Percentiles rank a stretch among this genome's conserved stretches.
phyloP scores from a whole-genome alignment of 306 rosid species.

The Quercus aquifolioides region DNA sequence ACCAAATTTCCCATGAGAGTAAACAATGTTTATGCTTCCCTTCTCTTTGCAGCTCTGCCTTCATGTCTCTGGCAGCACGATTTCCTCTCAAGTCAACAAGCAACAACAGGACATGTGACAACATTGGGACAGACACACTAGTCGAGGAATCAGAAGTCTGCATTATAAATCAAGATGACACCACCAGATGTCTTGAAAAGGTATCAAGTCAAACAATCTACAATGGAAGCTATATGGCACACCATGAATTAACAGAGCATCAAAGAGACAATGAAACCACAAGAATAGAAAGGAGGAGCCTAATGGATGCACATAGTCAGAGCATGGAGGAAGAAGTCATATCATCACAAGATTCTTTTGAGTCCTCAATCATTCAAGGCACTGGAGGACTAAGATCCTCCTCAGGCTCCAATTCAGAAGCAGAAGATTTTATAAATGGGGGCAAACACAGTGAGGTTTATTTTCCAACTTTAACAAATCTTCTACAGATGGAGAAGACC shows the following conservation, averaged over 20 bases:
- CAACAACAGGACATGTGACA: conserved; percentile 30
- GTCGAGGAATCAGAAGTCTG: conserved; percentile 47
- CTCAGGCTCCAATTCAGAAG: conserved; percentile 61
- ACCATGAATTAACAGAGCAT: conserved; percentile 31
- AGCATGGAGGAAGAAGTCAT: conserved; percentile 59
- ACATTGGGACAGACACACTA: conserved; percentile 28
- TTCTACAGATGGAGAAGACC: conserved; percentile 34
- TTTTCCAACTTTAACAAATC: conserved; percentile 30
- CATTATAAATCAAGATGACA: conserved; percentile 35
- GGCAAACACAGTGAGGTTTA: conserved; percentile 28
- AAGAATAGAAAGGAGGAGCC: conserved; percentile 25
- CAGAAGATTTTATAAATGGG: conserved; percentile 50
- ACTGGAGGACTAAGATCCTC: conserved; percentile 41
- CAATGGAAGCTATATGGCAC: conserved; percentile 31
- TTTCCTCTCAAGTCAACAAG: conserved; percentile 55
- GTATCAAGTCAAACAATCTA: conserved; percentile 35
- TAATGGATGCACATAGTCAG: conserved; percentile 34
- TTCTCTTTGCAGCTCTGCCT: conserved; percentile 81
- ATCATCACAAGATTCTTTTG: conserved; percentile 74
- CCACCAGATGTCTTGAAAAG: conserved; percentile 39
- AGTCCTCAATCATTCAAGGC: conserved; percentile 70
- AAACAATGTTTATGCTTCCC: conserved; percentile 13
- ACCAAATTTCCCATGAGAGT: conserved; percentile 11
- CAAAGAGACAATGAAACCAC: conserved; percentile 31
- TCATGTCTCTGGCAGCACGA: conserved; percentile 83